A percentile compares a stretch with the other conserved stretches of the same genome.
Evolutionary conservation across 1,139 yeast species (phyloP).

Genomic region (Debaryomyces coudertii): DNA sequence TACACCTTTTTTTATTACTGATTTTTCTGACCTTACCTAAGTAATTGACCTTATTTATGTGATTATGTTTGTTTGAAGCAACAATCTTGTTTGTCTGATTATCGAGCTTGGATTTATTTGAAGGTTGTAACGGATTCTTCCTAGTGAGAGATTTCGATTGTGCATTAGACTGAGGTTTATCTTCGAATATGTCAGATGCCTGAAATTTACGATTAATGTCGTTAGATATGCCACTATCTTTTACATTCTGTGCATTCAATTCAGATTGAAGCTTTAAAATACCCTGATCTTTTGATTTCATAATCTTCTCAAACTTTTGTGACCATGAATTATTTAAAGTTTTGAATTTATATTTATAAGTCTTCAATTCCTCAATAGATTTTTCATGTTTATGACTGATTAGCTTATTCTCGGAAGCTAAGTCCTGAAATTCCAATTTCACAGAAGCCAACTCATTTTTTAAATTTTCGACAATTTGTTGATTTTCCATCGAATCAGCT

Average conservation of each 20-base stretch:
- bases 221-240: neutral
- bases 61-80: neutral
- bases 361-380: constrained; percentile 7
- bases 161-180: neutral
- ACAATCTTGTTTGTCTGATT: neutral
- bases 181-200: constrained; percentile 10
- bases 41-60: neutral
- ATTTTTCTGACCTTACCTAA: neutral
- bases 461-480: neutral
- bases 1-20: constrained; percentile 1
- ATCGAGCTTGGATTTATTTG: constrained; percentile 2
- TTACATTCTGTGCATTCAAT: constrained; percentile 1
- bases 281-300: constrained; percentile 9
- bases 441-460: neutral
- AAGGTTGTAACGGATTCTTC: constrained; percentile 2
- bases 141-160: neutral
- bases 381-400: neutral
- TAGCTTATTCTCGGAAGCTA: constrained; percentile 5
- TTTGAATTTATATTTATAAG: constrained; percentile 4
- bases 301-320: constrained; percentile 7
- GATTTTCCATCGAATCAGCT: neutral
- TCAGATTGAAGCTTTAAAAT: constrained; percentile 6
- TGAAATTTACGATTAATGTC: neutral
- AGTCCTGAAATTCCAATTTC: neutral
- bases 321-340: constrained; percentile 7